phyloP scores from a whole-genome alignment of 495 filamentous ascomycete species.

The Neurospora pannonica region DNA sequence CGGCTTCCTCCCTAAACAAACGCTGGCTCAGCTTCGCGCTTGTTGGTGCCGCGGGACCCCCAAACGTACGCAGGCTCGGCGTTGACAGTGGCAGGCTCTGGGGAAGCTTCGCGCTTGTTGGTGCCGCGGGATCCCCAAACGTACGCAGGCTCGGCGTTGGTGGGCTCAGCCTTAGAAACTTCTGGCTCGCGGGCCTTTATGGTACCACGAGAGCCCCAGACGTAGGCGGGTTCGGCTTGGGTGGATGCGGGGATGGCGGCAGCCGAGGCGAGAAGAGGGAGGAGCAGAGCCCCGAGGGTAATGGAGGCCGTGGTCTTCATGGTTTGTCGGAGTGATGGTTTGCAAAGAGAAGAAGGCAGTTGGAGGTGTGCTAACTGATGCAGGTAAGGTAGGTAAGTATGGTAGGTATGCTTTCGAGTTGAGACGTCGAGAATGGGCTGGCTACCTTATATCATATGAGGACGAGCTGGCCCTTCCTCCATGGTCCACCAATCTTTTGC shows the following conservation, averaged over 20 bases:
- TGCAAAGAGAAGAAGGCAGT: not conserved
- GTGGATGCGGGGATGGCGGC: not conserved
- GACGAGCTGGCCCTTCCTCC: not conserved
- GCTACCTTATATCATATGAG: not conserved
- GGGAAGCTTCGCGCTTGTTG: not conserved
- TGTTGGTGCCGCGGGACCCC: not conserved
- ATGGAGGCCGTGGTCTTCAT: not conserved
- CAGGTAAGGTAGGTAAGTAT: no score
- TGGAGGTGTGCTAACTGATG: not conserved
- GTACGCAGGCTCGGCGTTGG: not conserved
- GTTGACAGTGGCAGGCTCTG: not conserved
- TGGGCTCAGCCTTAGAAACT: not conserved
- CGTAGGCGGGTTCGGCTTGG: not conserved
- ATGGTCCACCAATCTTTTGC: not conserved
- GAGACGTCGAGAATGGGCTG: not conserved
- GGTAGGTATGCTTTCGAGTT: not conserved
- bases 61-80: not conserved
- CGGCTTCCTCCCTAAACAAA: not conserved
- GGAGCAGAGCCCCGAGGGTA: not conserved
- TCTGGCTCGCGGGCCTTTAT: not conserved
- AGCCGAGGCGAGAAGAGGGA: not conserved
- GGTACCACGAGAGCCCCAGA: not conserved
- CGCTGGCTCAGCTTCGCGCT: not conserved
- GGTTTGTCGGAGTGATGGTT: not conserved
- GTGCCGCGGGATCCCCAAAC: not conserved